Evolutionary conservation across 2,329 filamentous ascomycete genomes (phyloP).

Genomic region (Phaeosphaeria sp.): DNA sequence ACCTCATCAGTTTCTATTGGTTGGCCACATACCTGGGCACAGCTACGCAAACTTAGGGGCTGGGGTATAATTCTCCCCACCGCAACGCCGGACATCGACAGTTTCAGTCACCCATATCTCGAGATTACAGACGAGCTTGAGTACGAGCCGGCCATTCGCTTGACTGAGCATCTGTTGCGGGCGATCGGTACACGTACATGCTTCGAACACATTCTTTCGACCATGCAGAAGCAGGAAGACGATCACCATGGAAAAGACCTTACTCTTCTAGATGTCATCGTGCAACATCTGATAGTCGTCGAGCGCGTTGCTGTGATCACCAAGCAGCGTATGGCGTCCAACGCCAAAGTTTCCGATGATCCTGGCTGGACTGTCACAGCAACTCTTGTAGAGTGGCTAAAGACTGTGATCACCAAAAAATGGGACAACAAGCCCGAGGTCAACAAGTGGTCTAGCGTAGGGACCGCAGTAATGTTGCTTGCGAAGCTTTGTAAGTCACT

Average conservation of each 20-base stretch:
- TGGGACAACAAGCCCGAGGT: slow-evolving; percentile 82
- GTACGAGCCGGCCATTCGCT: slow-evolving; percentile 59
- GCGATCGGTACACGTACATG: slow-evolving; percentile 58
- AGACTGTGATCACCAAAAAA: slow-evolving; percentile 75
- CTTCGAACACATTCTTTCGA: slow-evolving; percentile 57
- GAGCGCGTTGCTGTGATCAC: slow-evolving; percentile 28
- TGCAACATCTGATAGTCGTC: slow-evolving; percentile 33
- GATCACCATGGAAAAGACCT: background rate
- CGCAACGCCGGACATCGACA: slow-evolving; percentile 23
- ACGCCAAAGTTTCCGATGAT: slow-evolving; percentile 23
- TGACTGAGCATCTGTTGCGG: slow-evolving; percentile 57
- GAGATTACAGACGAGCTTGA: slow-evolving; percentile 54
- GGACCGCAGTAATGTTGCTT: slow-evolving; percentile 78
- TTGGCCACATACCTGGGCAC: slow-evolving; percentile 40
- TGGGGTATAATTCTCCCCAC: slow-evolving; percentile 46
- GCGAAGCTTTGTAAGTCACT: slow-evolving; percentile 67
- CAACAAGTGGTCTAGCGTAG: slow-evolving; percentile 72
- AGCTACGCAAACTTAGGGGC: slow-evolving; percentile 47
- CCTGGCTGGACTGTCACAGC: slow-evolving; percentile 47
- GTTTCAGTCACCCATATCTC: slow-evolving; percentile 39
- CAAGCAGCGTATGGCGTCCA: slow-evolving; percentile 27
- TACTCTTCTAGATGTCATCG: slow-evolving; percentile 23
- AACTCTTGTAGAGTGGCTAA: slow-evolving; percentile 70
- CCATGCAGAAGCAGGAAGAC: slow-evolving; percentile 11
- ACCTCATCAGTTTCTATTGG: slow-evolving; percentile 42